A percentile compares a stretch with the other conserved stretches of the same genome.
These are phyloP conservation scores for Colletotrichum eleusines DNA, from an alignment of 2,329 filamentous ascomycete genomes.

Conservation along the genomic window DNA sequence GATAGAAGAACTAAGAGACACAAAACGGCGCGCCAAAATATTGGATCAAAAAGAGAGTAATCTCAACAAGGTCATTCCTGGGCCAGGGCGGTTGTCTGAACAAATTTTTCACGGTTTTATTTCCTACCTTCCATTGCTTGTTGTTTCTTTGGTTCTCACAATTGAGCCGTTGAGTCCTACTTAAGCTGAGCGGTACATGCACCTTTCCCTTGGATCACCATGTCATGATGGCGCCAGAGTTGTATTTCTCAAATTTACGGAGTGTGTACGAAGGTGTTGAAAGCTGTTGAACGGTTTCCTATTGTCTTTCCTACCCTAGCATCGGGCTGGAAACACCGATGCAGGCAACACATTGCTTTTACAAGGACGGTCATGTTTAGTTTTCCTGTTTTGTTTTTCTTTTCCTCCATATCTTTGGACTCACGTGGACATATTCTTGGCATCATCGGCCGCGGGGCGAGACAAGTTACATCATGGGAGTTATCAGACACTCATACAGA, in stretches of 20 bases:
- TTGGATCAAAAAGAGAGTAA: neutral
- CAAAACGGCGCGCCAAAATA: slow-evolving; percentile 12
- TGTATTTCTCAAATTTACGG: slow-evolving; percentile 18
- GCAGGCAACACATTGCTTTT: slow-evolving; percentile 9
- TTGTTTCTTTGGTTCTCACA: neutral
- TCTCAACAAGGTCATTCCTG: slow-evolving; percentile 24
- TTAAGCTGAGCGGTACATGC: neutral
- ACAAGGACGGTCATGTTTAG: neutral
- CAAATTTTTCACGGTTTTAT: neutral
- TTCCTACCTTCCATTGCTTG: neutral
- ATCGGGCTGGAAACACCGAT: slow-evolving; percentile 1
- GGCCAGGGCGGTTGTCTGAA: slow-evolving; percentile 31
- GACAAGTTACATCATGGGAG: slow-evolving; percentile 19
- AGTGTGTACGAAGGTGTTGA: slow-evolving; percentile 35
- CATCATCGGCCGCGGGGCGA: neutral
- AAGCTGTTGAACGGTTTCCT: slow-evolving; percentile 31
- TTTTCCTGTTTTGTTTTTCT: neutral
- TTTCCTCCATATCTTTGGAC: neutral
- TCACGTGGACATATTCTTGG: neutral
- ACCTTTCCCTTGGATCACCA: slow-evolving; percentile 12
- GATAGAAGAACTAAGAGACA: slow-evolving; percentile 3
- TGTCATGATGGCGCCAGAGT: neutral
- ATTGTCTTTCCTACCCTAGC: slow-evolving; percentile 1
- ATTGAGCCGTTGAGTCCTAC: neutral
- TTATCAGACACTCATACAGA: slow-evolving; percentile 28